Conservation (phyloP, 768 basidiomycete genomes). For the Mycena capillaripes region DNA sequence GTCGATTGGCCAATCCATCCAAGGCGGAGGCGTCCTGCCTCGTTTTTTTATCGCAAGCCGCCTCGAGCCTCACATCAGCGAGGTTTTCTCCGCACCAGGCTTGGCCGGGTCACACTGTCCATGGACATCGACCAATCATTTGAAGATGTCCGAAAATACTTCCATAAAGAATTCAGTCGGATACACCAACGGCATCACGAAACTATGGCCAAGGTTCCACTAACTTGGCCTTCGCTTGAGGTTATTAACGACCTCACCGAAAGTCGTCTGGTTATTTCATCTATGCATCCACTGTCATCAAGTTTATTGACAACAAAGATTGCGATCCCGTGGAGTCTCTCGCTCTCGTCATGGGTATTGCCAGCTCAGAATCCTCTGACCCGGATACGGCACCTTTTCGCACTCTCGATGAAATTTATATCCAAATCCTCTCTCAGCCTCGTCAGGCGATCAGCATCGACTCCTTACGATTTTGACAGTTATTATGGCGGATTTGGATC, state of each 20-base stretch:
- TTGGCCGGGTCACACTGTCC: too few species aligned
- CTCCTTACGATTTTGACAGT: too few species aligned
- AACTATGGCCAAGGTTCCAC: not conserved
- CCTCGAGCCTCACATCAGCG: not conserved
- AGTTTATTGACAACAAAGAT: not conserved
- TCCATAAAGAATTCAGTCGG: not conserved
- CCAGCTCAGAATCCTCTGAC: not conserved
- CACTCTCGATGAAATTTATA: not conserved
- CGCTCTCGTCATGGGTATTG: not conserved
- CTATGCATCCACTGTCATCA: not conserved
- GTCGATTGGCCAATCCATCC: not conserved
- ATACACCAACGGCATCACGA: too few species aligned
- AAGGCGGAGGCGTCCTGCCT: not conserved
- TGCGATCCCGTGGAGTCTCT: not conserved
- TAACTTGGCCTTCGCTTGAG: not conserved
- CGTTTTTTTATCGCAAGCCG: not conserved
- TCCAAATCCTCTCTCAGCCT: not conserved
- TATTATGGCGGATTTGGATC: too few species aligned
- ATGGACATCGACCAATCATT: not conserved
- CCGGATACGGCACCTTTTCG: too few species aligned
- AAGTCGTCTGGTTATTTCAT: not conserved
- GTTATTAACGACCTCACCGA: not conserved
- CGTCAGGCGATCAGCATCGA: not conserved
- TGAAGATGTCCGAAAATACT: not conserved
- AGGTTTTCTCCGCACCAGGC: too few species aligned